These are phyloP conservation scores for Leucosporidium creatinivorum DNA, from an alignment of 768 basidiomycete species.

Conservation along the genomic window DNA sequence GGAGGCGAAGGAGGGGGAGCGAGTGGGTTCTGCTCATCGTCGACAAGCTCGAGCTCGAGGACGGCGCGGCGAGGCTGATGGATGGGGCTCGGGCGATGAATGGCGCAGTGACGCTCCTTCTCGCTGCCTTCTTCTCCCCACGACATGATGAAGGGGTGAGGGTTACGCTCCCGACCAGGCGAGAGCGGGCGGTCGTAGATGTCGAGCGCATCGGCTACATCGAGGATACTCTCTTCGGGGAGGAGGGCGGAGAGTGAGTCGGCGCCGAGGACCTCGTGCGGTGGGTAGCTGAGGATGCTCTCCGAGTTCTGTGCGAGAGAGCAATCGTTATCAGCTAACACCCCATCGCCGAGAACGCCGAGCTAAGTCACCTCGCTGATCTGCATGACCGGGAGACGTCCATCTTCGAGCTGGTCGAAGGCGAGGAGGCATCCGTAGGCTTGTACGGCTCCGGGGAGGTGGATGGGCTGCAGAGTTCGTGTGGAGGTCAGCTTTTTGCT, in stretches of 20 bases:
- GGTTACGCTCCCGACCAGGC: too few relatives aligned
- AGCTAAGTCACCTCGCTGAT: conserved; percentile 60
- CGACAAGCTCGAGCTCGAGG: conserved; percentile 73
- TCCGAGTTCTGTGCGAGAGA: conserved; percentile 54
- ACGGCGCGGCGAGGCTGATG: conserved; percentile 40
- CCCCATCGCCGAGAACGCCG: too few relatives aligned
- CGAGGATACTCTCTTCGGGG: conserved; percentile 61
- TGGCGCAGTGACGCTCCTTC: conserved; percentile 66
- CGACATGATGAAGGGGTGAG: too few relatives aligned
- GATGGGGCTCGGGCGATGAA: conserved; percentile 49
- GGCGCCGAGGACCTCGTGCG: conserved; percentile 60
- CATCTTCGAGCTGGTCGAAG: conserved; percentile 57
- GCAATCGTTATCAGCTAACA: not conserved
- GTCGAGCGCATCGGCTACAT: conserved; percentile 62
- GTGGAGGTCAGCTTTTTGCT: not conserved
- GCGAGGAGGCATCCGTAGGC: conserved; percentile 71
- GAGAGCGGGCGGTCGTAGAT: too few relatives aligned
- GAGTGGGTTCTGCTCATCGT: conserved; percentile 62
- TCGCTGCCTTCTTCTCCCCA: conserved; percentile 9
- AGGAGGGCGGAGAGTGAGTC: conserved; percentile 67
- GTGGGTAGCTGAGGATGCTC: conserved; percentile 66
- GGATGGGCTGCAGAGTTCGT: conserved; percentile 54
- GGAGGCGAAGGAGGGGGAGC: conserved; percentile 34
- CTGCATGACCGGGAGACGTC: conserved; percentile 58
- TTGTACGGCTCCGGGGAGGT: conserved; percentile 72